These are phyloP conservation scores for Phytophthora cryptogea DNA, from an alignment of 352 stramenopile species.

Conservation along the genomic window DNA sequence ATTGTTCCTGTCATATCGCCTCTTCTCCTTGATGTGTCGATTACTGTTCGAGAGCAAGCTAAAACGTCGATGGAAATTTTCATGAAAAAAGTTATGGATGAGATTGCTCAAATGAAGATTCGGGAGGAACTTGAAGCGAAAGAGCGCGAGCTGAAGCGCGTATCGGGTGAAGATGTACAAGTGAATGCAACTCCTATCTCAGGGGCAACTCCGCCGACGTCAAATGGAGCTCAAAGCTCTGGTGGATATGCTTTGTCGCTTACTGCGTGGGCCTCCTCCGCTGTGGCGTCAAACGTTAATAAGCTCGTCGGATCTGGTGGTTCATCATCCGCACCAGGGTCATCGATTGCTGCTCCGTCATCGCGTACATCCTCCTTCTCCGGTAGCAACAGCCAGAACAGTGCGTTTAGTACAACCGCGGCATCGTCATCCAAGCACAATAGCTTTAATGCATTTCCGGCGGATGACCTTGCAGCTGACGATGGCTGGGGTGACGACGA, in stretches of 20 bases:
- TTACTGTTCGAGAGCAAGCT: slow-evolving; percentile 80
- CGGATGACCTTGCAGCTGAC: slow-evolving; percentile 50
- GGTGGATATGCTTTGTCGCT: slow-evolving; percentile 69
- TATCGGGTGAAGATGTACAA: slow-evolving; percentile 35
- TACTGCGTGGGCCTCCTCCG: slow-evolving; percentile 76
- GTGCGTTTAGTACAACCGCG: slow-evolving; percentile 16
- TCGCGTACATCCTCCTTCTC: slow-evolving; percentile 36
- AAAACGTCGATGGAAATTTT: slow-evolving; percentile 76
- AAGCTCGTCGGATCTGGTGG: slow-evolving; percentile 62
- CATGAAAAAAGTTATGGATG: slow-evolving; percentile 82
- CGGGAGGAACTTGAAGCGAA: slow-evolving; percentile 66
- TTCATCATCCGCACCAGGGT: slow-evolving; percentile 22
- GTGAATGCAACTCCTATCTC: slow-evolving; percentile 11
- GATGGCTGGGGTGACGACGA: slow-evolving; percentile 73
- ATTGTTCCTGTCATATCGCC: slow-evolving; percentile 80
- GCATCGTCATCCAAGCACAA: slow-evolving; percentile 28
- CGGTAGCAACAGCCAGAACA: slow-evolving; percentile 21
- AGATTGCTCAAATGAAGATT: slow-evolving; percentile 80
- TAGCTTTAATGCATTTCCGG: slow-evolving; percentile 46
- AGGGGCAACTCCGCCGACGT: slow-evolving; percentile 11
- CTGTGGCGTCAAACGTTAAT: slow-evolving; percentile 67
- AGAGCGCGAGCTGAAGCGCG: slow-evolving; percentile 64
- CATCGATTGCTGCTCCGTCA: slow-evolving; percentile 16
- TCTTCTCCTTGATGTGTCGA: slow-evolving; percentile 79
- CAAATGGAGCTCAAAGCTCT: slow-evolving; percentile 34